These are phyloP conservation scores for Pezicula carpinea DNA, from an alignment of 2,329 filamentous ascomycete genomes.

Conservation along the genomic window DNA sequence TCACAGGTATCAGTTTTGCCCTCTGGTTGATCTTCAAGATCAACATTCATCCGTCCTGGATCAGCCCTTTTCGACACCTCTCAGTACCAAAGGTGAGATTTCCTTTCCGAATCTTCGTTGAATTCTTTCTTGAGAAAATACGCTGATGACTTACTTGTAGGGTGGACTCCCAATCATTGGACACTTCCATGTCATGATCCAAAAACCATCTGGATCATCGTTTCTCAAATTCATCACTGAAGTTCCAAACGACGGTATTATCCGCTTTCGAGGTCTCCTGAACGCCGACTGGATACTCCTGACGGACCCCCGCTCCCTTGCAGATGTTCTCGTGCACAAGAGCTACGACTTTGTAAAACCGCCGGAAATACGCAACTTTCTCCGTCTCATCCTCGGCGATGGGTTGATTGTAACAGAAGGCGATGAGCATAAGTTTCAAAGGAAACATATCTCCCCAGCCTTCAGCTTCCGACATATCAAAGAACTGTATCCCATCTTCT, in stretches of 20 bases:
- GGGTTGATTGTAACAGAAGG: conserved; percentile 72
- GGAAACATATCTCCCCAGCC: conserved; percentile 72
- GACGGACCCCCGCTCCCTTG: conserved; percentile 56
- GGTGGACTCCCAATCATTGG: conserved; percentile 5
- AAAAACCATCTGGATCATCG: conserved; percentile 8
- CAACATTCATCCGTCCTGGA: conserved; percentile 16
- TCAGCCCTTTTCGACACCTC: conserved; percentile 17
- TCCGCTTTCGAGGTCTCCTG: conserved; percentile 57
- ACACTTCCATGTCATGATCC: conserved; percentile 5
- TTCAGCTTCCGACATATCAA: conserved; percentile 81
- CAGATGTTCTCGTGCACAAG: conserved; percentile 63
- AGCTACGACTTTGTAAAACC: conserved; percentile 68
- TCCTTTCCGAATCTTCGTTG: neutral
- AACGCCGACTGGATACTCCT: conserved; percentile 57
- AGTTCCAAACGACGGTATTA: conserved; percentile 61
- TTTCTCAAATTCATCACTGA: conserved; percentile 37
- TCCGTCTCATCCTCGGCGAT: conserved; percentile 62
- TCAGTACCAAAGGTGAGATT: conserved; percentile 15
- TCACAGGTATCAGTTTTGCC: conserved; percentile 6
- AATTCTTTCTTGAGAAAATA: neutral
- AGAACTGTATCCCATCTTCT: conserved; percentile 78
- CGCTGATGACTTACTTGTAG: neutral
- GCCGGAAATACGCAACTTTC: conserved; percentile 41
- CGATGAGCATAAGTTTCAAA: conserved; percentile 76
- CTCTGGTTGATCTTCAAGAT: conserved; percentile 13